Evolutionary conservation across 1,139 yeast genomes (phyloP), one percentile per base, ranked within the genome.

Genomic region (Pichia sp.): DNA sequence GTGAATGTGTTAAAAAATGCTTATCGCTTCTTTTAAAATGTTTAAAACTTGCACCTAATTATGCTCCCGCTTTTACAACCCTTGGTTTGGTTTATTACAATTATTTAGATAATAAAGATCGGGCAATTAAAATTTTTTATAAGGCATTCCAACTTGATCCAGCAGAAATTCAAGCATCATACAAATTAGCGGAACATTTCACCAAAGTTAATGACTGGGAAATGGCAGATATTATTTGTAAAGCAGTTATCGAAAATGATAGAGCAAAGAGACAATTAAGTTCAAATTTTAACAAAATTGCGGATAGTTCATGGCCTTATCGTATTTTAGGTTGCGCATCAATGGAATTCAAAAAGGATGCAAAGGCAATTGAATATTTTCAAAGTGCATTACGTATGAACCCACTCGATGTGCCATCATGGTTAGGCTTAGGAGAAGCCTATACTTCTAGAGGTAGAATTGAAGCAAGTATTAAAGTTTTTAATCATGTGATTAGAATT

Each of bases 381-480:
- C 98, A 92, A 66, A 78, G 81, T 32, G 90, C 96, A 0, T 70
- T 94, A 48, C 74, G 97, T 53, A 70, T 86, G 56, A 71, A 81
- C 37, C 71, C 85, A 0, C 60, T 64, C 50, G 97, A 92, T 66
- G 65, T 76, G 7, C 83, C 86, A 56, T 83, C 96, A 10, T 90
- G 97, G 97, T 73, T 86, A 30, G 97, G 97, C 0, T 71, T 92
- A 37, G 98, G 98, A 27, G 98, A 94, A 64, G 94, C 97, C 0
- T 92, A 92, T 63, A 73, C 76, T 50, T 78, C 81, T 42, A 80
- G 95, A 65, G 98, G 98, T 5, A 75, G 96, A 54, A 71, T 83
- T 44, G 92, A 86, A 51, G 95, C 97, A 2, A 88, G 96, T 0
- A 74, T 78, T 7, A 89, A 86, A 62, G 97, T 94, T 1, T 86